Base-by-base conservation (phyloP, 495 filamentous ascomycete species). In the Evansstolkia leycettana region DNA sequence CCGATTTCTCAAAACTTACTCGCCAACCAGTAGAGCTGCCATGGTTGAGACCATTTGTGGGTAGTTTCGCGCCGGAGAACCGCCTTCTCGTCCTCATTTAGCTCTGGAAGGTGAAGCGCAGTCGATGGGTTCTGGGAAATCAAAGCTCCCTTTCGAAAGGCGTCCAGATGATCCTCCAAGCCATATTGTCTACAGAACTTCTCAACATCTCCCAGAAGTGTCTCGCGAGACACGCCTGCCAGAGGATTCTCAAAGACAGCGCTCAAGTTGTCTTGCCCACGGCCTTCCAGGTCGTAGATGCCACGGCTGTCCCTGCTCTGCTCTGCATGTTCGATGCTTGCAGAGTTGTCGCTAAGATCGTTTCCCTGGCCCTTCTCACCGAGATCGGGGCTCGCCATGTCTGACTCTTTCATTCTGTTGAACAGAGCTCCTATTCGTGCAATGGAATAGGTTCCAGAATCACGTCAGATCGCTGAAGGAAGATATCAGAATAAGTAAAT, bases 31-130 rank as follows among this genome's bases (percentile, higher is more conserved):
- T 75, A 78, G 1, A 78, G 57, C 41, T 52, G 46, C 54, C 51
- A 64, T 19, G 75, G 73, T 31, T 75, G 66, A 16, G 58, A 52
- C 75, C 75, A 78, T 38, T 69, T 69, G 36, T 76, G 69, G 1
- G 61, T 57, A 30, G 56, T 47, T 43, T 78, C 74, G 5, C 62
- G 52, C 7, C 42, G 39, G 8, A 78, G 39, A 10, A 49, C 47
- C 12, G 56, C 42, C 31, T 49, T 63, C 28, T 78, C 72, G 1
- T 56, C 50, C 2, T 69, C 62, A 3, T 41, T 51, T 14, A 78
- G 50, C 23, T 65, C 66, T 0, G 48, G 46, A 14, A 75, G 48
- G 10, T 48, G 41, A 8, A 57, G 51, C 25, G 63, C 66, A 0
- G 23, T 42, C 13, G 38, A 41, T 1, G 70, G 69, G 35, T 65